Base-by-base conservation (phyloP, 371 early-diverging fungal species). In the Umbelopsis sp. region DNA sequence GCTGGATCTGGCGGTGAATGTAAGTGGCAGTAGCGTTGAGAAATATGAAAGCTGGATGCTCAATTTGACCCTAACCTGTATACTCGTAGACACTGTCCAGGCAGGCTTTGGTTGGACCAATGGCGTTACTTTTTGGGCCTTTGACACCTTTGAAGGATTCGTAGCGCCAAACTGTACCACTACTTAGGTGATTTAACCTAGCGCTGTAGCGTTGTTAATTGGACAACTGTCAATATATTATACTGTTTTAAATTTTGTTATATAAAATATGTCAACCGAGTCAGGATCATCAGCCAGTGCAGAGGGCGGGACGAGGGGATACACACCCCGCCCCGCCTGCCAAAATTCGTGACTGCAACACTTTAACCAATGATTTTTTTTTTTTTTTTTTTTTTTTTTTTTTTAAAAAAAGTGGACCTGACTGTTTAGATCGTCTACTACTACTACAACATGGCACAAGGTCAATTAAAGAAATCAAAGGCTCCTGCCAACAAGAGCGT, bases 21-120 rank as follows among this genome's bases (percentile, higher is more conserved):
- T 74, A 73, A 72, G 69, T 37, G 11, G 14, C 14, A 18, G 3
- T 14, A 4, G 41, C 12, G 12, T 41, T 38, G 7, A 41, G 0
- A 29, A 29, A 29, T 12, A 24, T 22, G 22, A 35, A n/a, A 44
- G 25, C 41, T 41, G 7, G 41, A 41, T 41, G 12, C 7, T 10
- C 41, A 7, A 41, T 12, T 41, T 12, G 7, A 7, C 1, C 10
- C 41, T 41, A 48, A 22, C 24, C 65, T 14, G 7, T 67, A 18
- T 65, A 52, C 50, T 69, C 46, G 41, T 65, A 72, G 76, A 97
- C 74, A 72, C 74, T 0, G 87, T 92, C n/a, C 96, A 96, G 77
- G 80, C 80, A 38, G 97, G 97, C 6, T 97, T 97, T 84, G 97
- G 97, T 3, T 97, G 96, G 96, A 94, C 96, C 14, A 97, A 96